Conservation (phyloP, 2,329 filamentous ascomycete genomes). For the Mycosphaerella arachidis region DNA sequence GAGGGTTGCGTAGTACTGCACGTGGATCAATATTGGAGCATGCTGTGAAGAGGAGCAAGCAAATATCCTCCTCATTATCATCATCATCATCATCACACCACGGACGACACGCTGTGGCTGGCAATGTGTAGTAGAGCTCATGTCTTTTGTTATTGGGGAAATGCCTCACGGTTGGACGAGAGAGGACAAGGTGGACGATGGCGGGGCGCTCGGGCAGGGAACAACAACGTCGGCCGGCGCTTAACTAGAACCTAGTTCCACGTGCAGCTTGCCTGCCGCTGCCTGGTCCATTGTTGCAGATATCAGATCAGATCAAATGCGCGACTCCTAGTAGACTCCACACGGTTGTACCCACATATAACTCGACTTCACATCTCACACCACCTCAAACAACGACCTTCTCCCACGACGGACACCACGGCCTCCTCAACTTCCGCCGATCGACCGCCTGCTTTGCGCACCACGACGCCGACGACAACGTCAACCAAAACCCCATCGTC, state of each 20-base stretch:
- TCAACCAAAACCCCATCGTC: constrained; percentile 4
- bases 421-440: constrained; percentile 18
- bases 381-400: background rate
- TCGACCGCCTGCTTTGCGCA: constrained; percentile 7
- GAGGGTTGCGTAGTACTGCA: too few relatives aligned
- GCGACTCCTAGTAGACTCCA: background rate
- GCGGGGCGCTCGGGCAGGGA: too few relatives aligned
- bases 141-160: too few relatives aligned
- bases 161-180: background rate
- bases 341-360: background rate
- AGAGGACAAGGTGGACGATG: background rate
- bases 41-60: too few relatives aligned
- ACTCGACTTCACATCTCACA: background rate
- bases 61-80: too few relatives aligned
- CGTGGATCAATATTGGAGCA: too few relatives aligned
- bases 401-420: constrained; percentile 5
- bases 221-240: too few relatives aligned
- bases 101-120: too few relatives aligned
- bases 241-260: too few relatives aligned
- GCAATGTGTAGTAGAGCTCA: too few relatives aligned
- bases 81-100: too few relatives aligned
- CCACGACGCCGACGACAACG: background rate
- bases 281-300: background rate
- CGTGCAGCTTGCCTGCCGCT: background rate
- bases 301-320: background rate